Base-by-base conservation (phyloP, 1,139 yeast species). In the Candida labiduridarum region DNA sequence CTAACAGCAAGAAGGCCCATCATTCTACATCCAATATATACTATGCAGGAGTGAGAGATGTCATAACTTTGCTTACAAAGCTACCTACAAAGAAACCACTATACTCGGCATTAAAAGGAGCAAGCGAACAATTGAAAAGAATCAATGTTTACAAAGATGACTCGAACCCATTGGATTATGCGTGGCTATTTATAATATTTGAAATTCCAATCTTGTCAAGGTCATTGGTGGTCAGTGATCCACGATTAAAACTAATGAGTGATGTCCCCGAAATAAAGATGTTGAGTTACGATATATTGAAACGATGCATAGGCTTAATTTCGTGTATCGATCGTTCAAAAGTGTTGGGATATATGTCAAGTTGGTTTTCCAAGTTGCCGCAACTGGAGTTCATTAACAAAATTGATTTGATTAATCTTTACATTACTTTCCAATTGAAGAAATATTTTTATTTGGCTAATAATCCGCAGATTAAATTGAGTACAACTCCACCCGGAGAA, bases 231-330 rank as follows among this genome's bases (percentile, higher is more conserved):
- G 61, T 62, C 42, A 54, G 64, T 62, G 68, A 59, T 63, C 38
- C 50, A 10, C 45, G 44, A n/a, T 36, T 41, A 7, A 34, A 41
- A 25, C 40, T 64, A 47, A 74, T 76, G 75, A 66, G 74, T 36
- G 78, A 78, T 31, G 66, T 76, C 0, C 76, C 80, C 0, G 87
- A 84, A 56, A 74, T 86, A 11, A 78, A 78, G 53, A 66, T 79
- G 0, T 59, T 85, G 14, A 75, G 85, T 22, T 85, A 83, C 59
- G 92, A 88, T 47, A 74, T 90, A 2, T 62, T 85, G 22, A 87
- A 86, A 59, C 72, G 92, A 46, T 68, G 82, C 2, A 69, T 89
- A 38, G 96, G 96, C 0, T 70, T 86, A 4, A 58, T 89, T 46
- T 76, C 94, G 0, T 78, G 83, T 56, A 59, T 79, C 3, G 74